phyloP scores from a whole-genome alignment of 2,329 filamentous ascomycete species.

The Elsinoe necatrix region DNA sequence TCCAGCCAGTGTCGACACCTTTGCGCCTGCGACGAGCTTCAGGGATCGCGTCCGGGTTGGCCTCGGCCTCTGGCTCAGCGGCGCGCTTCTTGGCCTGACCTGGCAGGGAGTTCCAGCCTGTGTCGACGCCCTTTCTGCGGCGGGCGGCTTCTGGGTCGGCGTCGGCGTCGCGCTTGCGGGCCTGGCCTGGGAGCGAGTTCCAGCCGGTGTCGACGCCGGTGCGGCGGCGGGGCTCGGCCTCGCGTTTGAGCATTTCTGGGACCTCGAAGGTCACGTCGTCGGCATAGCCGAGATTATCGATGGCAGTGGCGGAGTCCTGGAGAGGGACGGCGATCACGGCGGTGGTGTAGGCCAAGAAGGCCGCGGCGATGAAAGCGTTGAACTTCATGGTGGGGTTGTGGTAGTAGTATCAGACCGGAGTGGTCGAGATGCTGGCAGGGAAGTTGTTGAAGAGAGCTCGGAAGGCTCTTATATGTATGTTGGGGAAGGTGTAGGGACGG shows the following conservation, averaged over 20 bases:
- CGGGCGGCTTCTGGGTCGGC: conserved; percentile 22
- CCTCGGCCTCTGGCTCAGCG: neutral
- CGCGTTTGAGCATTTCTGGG: conserved; percentile 21
- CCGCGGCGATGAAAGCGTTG: conserved; percentile 14
- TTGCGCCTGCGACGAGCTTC: neutral
- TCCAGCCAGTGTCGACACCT: conserved; percentile 13
- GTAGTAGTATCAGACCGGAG: conserved; percentile 7
- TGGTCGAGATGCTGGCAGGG: conserved; percentile 25
- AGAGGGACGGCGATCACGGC: conserved; percentile 20
- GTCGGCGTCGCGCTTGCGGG: conserved; percentile 31
- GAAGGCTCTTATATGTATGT: conserved; percentile 17
- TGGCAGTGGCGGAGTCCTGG: conserved; percentile 32
- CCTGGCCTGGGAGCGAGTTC: conserved; percentile 35
- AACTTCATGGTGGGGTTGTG: conserved; percentile 25
- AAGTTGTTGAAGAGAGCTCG: conserved; percentile 19
- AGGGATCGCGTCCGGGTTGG: neutral
- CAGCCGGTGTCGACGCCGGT: conserved; percentile 22
- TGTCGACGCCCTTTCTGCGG: neutral
- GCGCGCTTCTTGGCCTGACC: conserved; percentile 2
- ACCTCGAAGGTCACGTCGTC: conserved; percentile 31
- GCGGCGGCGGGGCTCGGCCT: conserved; percentile 19
- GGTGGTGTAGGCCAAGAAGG: conserved; percentile 12
- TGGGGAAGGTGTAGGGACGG: conserved; percentile 3
- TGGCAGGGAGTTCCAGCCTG: conserved; percentile 11
- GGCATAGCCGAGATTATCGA: conserved; percentile 34